Base-by-base conservation (phyloP, 139 green algal genomes). In the Micractinium conductrix region DNA sequence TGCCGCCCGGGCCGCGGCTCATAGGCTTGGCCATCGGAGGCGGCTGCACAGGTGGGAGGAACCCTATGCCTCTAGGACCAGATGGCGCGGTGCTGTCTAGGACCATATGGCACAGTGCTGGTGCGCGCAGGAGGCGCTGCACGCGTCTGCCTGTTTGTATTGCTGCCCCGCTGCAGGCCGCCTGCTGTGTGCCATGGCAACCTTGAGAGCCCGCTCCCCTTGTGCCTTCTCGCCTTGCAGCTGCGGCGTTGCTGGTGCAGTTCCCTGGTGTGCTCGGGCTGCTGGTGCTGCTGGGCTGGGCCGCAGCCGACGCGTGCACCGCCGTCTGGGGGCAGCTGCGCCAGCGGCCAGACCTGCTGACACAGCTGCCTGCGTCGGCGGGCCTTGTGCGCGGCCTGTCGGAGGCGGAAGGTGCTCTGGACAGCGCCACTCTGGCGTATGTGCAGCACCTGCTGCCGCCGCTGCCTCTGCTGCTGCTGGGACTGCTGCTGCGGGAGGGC, bases 391-490 rank as follows among this genome's bases (percentile, higher is more conserved):
- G 19, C 40, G 38, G 75, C 26, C n/a, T 90, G 42, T 42, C 33
- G 28, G 86, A 88, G 7, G 75, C 85, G n/a, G 87, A 93, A 79
- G 84, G 45, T 0, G 55, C 53, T 35, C 63, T 90, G n/a, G 72
- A 74, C 6, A 19, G 69, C 1, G 50, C 78, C 30, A 89, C 68
- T 1, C 28, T 83, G 24, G 73, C 70, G 8, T 83, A 89, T 3
- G 28, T 88, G 74, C 35, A 55, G 35, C 63, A 87, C 22, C 33
- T 74, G 45, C 44, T 93, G 79, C 87, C 90, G 1, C 76, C 86
- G 17, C 53, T 88, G 60, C 87, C 90, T 5, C n/a, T 87, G 2
- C 83, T 93, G 63, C 44, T 93, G 73, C 65, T 91, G n/a, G 90
- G 90, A 22, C 85, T 93, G 73, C 16, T 89, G 40, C 80, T 79